Percentiles rank a stretch among this genome's conserved stretches.
Evolutionary conservation across 2,329 filamentous ascomycete genomes (phyloP).

Genomic region (Colletotrichum musicola): DNA sequence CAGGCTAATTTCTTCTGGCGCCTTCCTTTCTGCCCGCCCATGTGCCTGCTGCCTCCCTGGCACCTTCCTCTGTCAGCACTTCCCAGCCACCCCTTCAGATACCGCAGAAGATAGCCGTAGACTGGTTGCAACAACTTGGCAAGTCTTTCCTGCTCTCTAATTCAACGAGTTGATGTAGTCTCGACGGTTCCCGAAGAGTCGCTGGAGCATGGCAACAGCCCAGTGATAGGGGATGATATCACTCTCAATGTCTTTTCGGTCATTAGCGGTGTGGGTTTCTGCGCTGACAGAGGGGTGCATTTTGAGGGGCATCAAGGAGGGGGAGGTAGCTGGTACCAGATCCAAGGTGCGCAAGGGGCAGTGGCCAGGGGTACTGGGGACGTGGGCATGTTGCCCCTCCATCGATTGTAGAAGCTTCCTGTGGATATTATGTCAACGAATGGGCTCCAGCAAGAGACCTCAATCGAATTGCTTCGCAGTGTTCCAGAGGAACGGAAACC

Average conservation of each 20-base stretch:
- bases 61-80: not conserved
- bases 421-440: conserved; percentile 36
- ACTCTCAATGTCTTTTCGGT: conserved; percentile 23
- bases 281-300: not conserved
- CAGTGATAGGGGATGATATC: conserved; percentile 31
- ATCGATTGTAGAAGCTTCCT: conserved; percentile 29
- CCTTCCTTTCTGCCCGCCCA: not conserved
- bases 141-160: too few relatives aligned
- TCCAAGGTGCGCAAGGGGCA: conserved; percentile 10
- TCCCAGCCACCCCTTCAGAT: not conserved
- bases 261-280: conserved; percentile 26
- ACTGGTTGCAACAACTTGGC: not conserved
- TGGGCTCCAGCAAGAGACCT: conserved; percentile 16
- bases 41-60: not conserved
- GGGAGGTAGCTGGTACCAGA: conserved; percentile 27
- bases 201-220: not conserved
- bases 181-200: conserved; percentile 32
- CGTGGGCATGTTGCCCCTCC: conserved; percentile 24
- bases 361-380: conserved; percentile 17
- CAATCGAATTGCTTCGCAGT: conserved; percentile 7
- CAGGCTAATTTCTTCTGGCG: not conserved
- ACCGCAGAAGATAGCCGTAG: not conserved
- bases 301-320: conserved; percentile 7
- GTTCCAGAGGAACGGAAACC: not conserved
- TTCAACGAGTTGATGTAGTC: not conserved